Percentiles rank a stretch among this genome's conserved stretches.
phyloP scores from a whole-genome alignment of 2,329 filamentous ascomycete genomes.

The Grosmannia clavigera region DNA sequence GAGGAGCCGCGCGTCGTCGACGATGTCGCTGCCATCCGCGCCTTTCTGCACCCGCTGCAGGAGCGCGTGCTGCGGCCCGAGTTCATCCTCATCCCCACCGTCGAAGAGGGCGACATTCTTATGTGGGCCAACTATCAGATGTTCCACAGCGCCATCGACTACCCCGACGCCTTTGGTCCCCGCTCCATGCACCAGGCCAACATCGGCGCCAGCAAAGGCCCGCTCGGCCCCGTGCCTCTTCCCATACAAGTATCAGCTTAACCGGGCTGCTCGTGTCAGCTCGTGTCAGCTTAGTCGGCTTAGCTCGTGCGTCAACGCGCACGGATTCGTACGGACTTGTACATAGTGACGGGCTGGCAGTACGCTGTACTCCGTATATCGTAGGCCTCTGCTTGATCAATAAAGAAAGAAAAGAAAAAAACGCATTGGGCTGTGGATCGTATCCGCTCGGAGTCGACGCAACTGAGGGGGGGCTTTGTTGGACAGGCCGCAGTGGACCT shows the following conservation, averaged over 20 bases:
- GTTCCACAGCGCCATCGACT: conserved; percentile 31
- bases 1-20: conserved; percentile 24
- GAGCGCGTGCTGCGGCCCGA: conserved; percentile 28
- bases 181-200: conserved; percentile 35
- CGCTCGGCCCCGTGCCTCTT: conserved; percentile 3
- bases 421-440: no score
- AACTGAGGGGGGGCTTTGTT: no score
- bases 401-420: no score
- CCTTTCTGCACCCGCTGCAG: conserved; percentile 23
- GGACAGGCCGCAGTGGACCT: no score
- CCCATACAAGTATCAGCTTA: background rate
- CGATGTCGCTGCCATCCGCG: conserved; percentile 24
- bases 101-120: conserved; percentile 30
- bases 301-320: background rate
- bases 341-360: background rate
- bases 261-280: background rate
- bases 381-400: no score
- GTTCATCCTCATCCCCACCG: conserved; percentile 25
- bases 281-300: no score
- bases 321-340: background rate
- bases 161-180: conserved; percentile 24
- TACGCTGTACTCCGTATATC: background rate
- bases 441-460: no score
- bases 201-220: conserved; percentile 11
- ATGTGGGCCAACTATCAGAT: conserved; percentile 31